Conservation (phyloP, 352 stramenopile species). For the Globisporangium iwayamae region DNA sequence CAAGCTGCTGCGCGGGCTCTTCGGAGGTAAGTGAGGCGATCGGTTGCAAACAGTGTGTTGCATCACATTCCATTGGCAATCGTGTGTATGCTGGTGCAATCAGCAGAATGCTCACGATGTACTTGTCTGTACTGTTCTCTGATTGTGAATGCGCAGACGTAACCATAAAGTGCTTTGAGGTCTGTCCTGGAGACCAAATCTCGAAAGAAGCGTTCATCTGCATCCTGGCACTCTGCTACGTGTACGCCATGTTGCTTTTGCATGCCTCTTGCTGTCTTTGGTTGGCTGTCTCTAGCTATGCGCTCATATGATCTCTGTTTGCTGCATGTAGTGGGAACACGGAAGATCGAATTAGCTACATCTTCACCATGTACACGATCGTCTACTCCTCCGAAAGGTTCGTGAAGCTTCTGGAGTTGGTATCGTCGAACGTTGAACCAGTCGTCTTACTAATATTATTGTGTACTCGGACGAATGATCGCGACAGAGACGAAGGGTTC, state of each 20-base stretch:
- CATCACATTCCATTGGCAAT: not conserved
- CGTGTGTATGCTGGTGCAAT: not conserved
- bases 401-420: not conserved
- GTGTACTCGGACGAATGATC: not conserved
- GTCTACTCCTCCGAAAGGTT: conserved; percentile 68
- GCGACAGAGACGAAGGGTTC: conserved; percentile 45
- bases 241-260: conserved; percentile 33
- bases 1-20: conserved; percentile 72
- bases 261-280: not conserved
- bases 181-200: conserved; percentile 51
- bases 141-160: conserved; percentile 27
- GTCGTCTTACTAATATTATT: not conserved
- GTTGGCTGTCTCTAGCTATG: not conserved
- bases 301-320: not conserved
- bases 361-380: conserved; percentile 85
- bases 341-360: conserved; percentile 84
- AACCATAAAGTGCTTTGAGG: conserved; percentile 62
- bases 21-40: conserved; percentile 42
- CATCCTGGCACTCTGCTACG: conserved; percentile 66
- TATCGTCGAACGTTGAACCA: not conserved
- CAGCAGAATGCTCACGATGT: not conserved
- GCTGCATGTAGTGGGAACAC: conserved; percentile 63
- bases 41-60: no score
- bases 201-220: conserved; percentile 76
- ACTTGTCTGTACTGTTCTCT: not conserved